Conservation (phyloP, 192 early-diverging fungal species). For the Backusella morwellensis region DNA sequence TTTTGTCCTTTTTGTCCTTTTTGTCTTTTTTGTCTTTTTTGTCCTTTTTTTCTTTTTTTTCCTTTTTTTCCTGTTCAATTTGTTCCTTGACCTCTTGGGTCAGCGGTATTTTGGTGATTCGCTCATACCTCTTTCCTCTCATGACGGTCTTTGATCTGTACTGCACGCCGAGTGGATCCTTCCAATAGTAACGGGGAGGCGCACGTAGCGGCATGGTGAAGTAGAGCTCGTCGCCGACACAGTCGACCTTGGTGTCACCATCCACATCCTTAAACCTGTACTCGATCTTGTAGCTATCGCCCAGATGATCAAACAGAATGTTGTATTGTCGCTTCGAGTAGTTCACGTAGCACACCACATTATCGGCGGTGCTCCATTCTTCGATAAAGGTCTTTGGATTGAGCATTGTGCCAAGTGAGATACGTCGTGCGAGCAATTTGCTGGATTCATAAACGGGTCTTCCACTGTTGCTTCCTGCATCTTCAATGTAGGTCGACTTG, state of each 20-base stretch:
- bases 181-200: constrained; percentile 41
- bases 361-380: neutral
- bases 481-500: neutral
- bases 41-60: no score
- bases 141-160: constrained; percentile 17
- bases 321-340: constrained; percentile 23
- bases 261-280: constrained; percentile 35
- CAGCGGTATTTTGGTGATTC: constrained; percentile 36
- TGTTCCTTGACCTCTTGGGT: neutral
- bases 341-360: constrained; percentile 17
- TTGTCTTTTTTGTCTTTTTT: neutral
- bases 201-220: constrained; percentile 41
- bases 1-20: neutral
- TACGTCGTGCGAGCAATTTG: neutral
- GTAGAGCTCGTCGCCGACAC: neutral
- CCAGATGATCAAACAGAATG: constrained; percentile 26
- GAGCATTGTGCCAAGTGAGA: constrained; percentile 29
- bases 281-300: constrained; percentile 25
- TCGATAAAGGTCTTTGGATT: constrained; percentile 19
- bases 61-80: neutral
- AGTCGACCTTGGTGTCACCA: constrained; percentile 19
- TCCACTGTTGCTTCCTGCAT: neutral
- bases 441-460: neutral
- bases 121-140: constrained; percentile 20
- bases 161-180: constrained; percentile 12